A percentile compares a stretch with the other conserved stretches of the same genome.
Evolutionary conservation across 2,329 filamentous ascomycete species (phyloP).

Genomic region (Coleophoma cylindrospora): DNA sequence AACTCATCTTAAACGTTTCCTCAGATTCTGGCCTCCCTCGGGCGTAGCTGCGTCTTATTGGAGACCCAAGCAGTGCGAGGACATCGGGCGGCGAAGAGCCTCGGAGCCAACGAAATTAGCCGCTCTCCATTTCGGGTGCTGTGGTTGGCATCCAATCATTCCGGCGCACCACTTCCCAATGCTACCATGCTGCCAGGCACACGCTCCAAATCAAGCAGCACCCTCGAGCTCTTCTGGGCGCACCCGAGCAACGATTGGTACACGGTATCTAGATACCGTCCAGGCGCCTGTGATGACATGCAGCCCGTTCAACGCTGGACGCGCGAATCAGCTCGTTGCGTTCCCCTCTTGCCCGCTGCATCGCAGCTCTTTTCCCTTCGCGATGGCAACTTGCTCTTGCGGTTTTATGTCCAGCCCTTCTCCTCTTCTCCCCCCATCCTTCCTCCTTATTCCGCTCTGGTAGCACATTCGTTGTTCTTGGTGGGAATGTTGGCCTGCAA

Average conservation of each 20-base stretch:
- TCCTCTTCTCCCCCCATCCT: conserved; percentile 1
- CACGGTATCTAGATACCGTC: not conserved
- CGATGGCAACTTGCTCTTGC: not conserved
- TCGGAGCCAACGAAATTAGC: no score
- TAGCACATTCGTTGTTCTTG: not conserved
- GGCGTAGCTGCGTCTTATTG: no score
- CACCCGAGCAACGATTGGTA: not conserved
- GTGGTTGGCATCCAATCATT: no score
- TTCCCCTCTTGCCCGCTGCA: conserved; percentile 1
- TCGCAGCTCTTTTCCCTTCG: not conserved
- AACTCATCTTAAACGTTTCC: no score
- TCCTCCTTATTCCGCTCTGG: conserved; percentile 3
- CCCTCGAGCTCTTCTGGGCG: no score
- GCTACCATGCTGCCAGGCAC: no score
- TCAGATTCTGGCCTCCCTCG: no score
- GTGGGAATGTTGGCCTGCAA: conserved; percentile 15
- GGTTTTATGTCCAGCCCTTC: not conserved
- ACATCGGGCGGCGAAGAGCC: no score
- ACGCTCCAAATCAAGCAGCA: no score
- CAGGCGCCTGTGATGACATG: conserved; percentile 2
- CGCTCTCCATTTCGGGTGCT: no score
- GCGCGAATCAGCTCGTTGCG: conserved; percentile 10
- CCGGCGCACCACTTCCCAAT: no score
- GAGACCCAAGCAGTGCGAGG: no score
- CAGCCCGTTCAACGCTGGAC: conserved; percentile 6